Evolutionary conservation across 805 yeast species (phyloP).

Genomic region (Ascoidea rubescens): DNA sequence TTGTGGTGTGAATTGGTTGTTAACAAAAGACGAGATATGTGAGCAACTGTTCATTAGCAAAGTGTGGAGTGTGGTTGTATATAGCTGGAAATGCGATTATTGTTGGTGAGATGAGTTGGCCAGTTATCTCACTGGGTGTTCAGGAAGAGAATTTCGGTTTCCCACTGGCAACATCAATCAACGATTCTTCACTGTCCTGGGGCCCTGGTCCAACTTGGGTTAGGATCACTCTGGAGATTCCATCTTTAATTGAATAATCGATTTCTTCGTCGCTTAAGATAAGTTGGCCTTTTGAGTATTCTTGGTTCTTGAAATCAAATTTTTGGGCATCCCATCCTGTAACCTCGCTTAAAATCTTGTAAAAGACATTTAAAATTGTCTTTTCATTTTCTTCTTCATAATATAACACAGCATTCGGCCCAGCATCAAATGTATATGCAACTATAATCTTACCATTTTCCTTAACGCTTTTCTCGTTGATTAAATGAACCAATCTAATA

Average conservation of each 20-base stretch:
- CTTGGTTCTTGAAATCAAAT: slow-evolving; percentile 15
- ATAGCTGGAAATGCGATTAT: too few species aligned
- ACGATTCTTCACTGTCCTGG: slow-evolving; percentile 36
- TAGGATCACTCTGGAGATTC: slow-evolving; percentile 73
- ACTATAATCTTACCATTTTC: slow-evolving; percentile 50
- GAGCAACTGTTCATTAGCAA: too few species aligned
- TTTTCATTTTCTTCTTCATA: slow-evolving; percentile 65
- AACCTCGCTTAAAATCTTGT: slow-evolving; percentile 41
- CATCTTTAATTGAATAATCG: slow-evolving; percentile 33
- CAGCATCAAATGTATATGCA: slow-evolving; percentile 97
- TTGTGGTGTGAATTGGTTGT: too few species aligned
- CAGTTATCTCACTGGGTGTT: too few species aligned
- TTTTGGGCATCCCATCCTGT: slow-evolving; percentile 52
- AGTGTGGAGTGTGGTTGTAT: too few species aligned
- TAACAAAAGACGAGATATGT: too few species aligned
- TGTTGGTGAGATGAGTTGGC: too few species aligned
- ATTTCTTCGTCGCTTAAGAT: slow-evolving; percentile 24
- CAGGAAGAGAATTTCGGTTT: slow-evolving; percentile 31
- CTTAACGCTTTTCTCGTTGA: slow-evolving; percentile 35
- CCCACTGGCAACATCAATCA: slow-evolving; percentile 46
- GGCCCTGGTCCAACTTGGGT: slow-evolving; percentile 90
- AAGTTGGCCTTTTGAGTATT: slow-evolving; percentile 19
- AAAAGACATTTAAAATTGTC: slow-evolving; percentile 57
- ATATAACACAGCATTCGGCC: slow-evolving; percentile 96
- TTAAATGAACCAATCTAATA: slow-evolving; percentile 62